Base-by-base conservation (phyloP, 1,284 basidiomycete species). In the Ustilago hordei region DNA sequence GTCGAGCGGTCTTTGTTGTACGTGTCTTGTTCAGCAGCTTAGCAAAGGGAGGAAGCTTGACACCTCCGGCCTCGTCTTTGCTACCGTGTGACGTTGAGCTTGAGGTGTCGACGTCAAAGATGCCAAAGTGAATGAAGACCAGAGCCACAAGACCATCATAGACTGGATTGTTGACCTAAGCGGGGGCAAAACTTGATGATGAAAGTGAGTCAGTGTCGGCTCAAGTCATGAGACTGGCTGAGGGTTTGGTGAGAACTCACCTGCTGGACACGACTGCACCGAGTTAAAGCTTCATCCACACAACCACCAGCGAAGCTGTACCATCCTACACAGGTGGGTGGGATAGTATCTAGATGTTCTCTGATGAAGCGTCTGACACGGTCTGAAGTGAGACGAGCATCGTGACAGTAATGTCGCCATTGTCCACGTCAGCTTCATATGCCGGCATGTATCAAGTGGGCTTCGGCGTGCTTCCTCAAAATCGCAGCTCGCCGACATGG, bases 91-190 rank as follows among this genome's bases (percentile, higher is more conserved):
- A 0, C 23, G 3, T 12, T 9, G 15, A 8, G 7, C 8, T 23
- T 2, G 31, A 39, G 1, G 8, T 28, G 28, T 38, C 50, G 1
- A 61, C 1, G n/a, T 69, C 47, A 12, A 60, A 52, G 15, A 64
- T 50, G 8, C 61, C 67, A 41, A 69, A 63, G 34, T 69, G 61
- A 28, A 64, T 35, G 5, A 64, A 62, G 19, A 57, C 63, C 32
- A 71, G 11, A 2, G 50, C 48, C 28, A 61, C 58, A 12, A 61
- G 35, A 12, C 59, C 58, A 15, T 65, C 57, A 15, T 52, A 48
- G 43, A 64, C 41, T 1, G 48, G 59, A 5, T 71, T 59, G 6
- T 55, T 61, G 6, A 9, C 28, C 52, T 62, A n/a, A 19, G 12
- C 15, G 41, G 28, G 28, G 13, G 11, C n/a, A n/a, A 12, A 32